Evolutionary conservation across 169 alveolate genomes (phyloP).

Genomic region (Plasmodium falciparum): DNA sequence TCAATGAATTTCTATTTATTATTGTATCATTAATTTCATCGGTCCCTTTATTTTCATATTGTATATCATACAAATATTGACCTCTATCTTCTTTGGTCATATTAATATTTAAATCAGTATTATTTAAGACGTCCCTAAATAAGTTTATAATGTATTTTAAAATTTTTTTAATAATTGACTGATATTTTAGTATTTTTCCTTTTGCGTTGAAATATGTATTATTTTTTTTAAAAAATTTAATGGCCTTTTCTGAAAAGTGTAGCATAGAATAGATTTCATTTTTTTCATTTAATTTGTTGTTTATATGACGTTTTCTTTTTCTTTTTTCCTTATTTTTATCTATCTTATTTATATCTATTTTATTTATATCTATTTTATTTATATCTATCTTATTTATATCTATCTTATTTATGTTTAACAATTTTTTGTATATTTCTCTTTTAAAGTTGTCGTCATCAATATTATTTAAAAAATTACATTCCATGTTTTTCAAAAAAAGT

Average conservation of each 20-base stretch:
- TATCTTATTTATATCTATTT: neutral
- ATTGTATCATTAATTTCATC: neutral
- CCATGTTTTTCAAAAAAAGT: neutral
- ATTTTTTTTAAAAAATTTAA: constrained; percentile 63
- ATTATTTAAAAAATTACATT: neutral
- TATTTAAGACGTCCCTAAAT: constrained; percentile 69
- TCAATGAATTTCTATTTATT: neutral
- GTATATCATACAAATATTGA: neutral
- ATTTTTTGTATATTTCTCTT: constrained; percentile 7
- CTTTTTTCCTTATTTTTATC: constrained; percentile 5
- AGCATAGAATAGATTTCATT: constrained; percentile 70
- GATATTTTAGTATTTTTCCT: constrained; percentile 44
- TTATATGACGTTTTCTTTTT: constrained; percentile 1
- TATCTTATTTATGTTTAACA: neutral
- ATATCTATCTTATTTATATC: constrained; percentile 1
- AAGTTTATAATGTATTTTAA: constrained; percentile 58
- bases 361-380: no score
- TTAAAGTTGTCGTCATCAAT: neutral
- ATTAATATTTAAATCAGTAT: constrained; percentile 61
- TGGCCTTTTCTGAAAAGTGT: constrained; percentile 68
- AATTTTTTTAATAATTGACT: constrained; percentile 47
- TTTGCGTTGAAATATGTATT: constrained; percentile 42
- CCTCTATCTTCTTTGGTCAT: neutral
- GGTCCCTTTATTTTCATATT: neutral
- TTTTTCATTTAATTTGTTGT: constrained; percentile 10